Evolutionary conservation across 2,329 filamentous ascomycete genomes (phyloP).

Genomic region (Fusarium torreyae): DNA sequence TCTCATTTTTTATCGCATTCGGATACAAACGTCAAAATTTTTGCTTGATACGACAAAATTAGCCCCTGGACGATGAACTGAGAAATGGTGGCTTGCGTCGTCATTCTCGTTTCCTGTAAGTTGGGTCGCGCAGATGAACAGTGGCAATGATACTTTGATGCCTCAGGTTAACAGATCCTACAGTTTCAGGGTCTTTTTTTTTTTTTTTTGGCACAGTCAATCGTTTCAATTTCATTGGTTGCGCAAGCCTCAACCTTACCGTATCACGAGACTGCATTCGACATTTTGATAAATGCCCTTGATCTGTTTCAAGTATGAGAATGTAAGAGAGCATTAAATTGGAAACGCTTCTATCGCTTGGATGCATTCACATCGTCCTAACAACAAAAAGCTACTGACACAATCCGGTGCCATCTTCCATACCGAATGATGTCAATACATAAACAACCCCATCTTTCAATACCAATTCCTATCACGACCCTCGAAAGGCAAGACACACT

Average conservation of each 20-base stretch:
- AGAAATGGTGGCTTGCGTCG: constrained; percentile 42
- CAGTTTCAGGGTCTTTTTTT: constrained; percentile 27
- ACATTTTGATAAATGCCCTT: too few species aligned
- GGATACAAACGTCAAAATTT: constrained; percentile 1
- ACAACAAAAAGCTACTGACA: not conserved
- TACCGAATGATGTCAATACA: not conserved
- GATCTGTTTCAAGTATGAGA: too few species aligned
- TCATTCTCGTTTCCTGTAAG: constrained; percentile 24
- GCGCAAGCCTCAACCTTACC: not conserved
- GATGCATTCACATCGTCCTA: not conserved
- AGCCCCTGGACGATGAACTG: constrained; percentile 21
- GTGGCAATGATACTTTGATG: constrained; percentile 10
- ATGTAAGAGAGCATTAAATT: too few species aligned
- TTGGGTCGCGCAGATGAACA: constrained; percentile 3
- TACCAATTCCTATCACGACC: too few species aligned
- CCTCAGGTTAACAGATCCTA: constrained; percentile 30
- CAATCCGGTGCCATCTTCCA: not conserved
- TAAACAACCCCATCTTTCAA: not conserved
- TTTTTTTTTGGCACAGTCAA: not conserved
- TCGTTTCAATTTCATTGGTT: constrained; percentile 16
- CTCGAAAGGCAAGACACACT: too few species aligned
- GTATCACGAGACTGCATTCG: too few species aligned
- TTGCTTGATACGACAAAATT: not conserved
- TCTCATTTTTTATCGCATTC: not conserved
- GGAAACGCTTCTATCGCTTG: not conserved